Conservation (phyloP, 176 grass and related monocot species). For the Oryza australiensis region DNA sequence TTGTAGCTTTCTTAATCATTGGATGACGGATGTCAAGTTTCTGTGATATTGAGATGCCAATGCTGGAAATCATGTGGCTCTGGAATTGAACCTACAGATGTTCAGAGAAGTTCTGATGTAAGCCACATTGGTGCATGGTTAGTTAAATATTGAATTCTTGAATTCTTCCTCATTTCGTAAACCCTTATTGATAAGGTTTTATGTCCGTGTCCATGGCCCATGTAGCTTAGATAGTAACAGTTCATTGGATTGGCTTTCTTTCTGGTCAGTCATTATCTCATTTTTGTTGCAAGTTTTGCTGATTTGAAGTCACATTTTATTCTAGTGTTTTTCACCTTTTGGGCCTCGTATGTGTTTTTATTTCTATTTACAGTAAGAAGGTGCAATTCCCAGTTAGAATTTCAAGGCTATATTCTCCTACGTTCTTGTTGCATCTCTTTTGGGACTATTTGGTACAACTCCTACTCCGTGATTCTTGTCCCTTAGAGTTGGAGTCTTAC, state of each 20-base stretch:
- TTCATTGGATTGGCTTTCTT: not conserved
- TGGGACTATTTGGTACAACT: no score
- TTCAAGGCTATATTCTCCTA: not conserved
- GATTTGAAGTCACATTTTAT: not conserved
- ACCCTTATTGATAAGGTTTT: not conserved
- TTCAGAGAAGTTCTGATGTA: not conserved
- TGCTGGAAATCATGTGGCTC: not conserved
- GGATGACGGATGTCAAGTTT: not conserved
- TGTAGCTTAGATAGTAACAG: not conserved
- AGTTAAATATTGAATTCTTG: not conserved
- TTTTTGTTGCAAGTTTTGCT: not conserved
- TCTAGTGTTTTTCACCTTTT: not conserved
- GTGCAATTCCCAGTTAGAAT: not conserved
- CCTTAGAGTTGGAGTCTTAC: no score
- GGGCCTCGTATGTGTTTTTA: not conserved
- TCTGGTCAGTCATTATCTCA: not conserved
- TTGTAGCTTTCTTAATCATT: not conserved
- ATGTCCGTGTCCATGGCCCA: not conserved
- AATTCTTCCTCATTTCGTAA: not conserved
- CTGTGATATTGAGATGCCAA: not conserved
- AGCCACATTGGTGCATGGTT: not conserved
- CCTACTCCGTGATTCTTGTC: no score
- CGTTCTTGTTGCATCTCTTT: not conserved
- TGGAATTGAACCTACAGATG: not conserved
- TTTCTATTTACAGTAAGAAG: not conserved